These are phyloP conservation scores for Periconia digitata DNA, from an alignment of 2,329 filamentous ascomycete species.

Conservation along the genomic window DNA sequence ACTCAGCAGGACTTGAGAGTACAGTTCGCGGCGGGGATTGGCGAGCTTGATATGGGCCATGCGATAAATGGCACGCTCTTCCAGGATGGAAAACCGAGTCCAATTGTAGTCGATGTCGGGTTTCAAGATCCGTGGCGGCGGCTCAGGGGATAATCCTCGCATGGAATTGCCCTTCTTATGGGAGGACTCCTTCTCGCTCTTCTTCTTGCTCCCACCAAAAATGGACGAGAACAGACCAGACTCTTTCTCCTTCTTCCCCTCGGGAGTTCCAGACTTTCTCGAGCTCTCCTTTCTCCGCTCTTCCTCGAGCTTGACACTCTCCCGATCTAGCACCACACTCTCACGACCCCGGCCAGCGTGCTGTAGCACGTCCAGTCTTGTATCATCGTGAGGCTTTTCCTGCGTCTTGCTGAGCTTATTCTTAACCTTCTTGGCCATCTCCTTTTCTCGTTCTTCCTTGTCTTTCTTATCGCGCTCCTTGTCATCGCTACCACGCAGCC, in stretches of 20 bases:
- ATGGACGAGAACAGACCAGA: slow-evolving; percentile 85
- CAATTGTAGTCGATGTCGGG: slow-evolving; percentile 95
- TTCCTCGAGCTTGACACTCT: slow-evolving; percentile 72
- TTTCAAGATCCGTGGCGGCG: slow-evolving; percentile 67
- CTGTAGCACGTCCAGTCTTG: slow-evolving; percentile 82
- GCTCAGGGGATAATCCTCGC: slow-evolving; percentile 77
- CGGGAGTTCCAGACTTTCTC: slow-evolving; percentile 66
- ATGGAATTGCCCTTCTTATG: slow-evolving; percentile 73
- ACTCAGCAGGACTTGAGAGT: slow-evolving; percentile 93
- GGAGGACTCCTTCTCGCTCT: slow-evolving; percentile 71
- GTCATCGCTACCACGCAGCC: slow-evolving; percentile 70
- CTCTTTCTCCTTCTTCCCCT: slow-evolving; percentile 85
- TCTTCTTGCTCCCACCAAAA: slow-evolving; percentile 89
- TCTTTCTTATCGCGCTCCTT: slow-evolving; percentile 64
- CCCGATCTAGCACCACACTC: slow-evolving; percentile 80
- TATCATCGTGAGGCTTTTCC: slow-evolving; percentile 66
- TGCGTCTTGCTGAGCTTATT: slow-evolving; percentile 67
- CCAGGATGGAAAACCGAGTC: slow-evolving; percentile 91
- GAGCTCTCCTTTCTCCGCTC: slow-evolving; percentile 79
- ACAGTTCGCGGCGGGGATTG: slow-evolving; percentile 88
- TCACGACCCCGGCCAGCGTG: slow-evolving; percentile 68
- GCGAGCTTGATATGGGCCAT: slow-evolving; percentile 99
- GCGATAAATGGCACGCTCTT: slow-evolving; percentile 95
- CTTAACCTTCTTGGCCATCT: slow-evolving; percentile 51
- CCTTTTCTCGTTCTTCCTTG: slow-evolving; percentile 44